Evolutionary conservation across 768 basidiomycete genomes (phyloP), one percentile per base, ranked within the genome.

Genomic region (Trametes elegans): DNA sequence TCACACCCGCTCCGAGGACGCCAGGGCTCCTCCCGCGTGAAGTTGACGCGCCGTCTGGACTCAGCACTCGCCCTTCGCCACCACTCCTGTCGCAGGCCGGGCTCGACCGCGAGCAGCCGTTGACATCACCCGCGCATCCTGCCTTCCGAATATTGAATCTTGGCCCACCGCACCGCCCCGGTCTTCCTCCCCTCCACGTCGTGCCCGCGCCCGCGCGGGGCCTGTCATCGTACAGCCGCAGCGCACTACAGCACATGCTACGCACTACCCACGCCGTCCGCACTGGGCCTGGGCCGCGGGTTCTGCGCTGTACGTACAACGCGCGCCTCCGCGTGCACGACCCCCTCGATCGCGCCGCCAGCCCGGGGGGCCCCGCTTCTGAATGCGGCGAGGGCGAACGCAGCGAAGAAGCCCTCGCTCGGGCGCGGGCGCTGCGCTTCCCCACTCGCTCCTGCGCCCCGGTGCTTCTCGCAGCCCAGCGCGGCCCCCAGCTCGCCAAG

Each of bases 51-150:
- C 26, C 32, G 36, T 35, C 51, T 35, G 51, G 51, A 36, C 51
- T 44, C 34, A 21, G 34, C 16, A n/a, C 26, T 35, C 27, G 34
- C 35, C 32, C 50, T 44, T 36, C 51, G 34, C 51, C 29, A 50
- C 42, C 32, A 42, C 34, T 42, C n/a, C n/a, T n/a, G n/a, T n/a
- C n/a, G n/a, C 50, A 43, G 42, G 24, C 51, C 45, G 26, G 51
- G 5, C 42, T 50, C 34, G 51, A 36, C n/a, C n/a, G n/a, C n/a
- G 35, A n/a, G 41, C 14, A 1, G 34, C 26, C 32, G 18, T 42
- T 53, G 51, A 53, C 51, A 52, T 52, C 50, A 52, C 50, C 32
- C 23, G 14, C 51, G 38, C 51, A 27, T 45, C 41, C 38, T 36
- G 26, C 5, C 51, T 53, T 29, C 51, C n/a, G 42, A n/a, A 16